These are phyloP conservation scores for Pleurotus citrinopileatus DNA, from an alignment of 768 basidiomycete species.

Conservation along the genomic window DNA sequence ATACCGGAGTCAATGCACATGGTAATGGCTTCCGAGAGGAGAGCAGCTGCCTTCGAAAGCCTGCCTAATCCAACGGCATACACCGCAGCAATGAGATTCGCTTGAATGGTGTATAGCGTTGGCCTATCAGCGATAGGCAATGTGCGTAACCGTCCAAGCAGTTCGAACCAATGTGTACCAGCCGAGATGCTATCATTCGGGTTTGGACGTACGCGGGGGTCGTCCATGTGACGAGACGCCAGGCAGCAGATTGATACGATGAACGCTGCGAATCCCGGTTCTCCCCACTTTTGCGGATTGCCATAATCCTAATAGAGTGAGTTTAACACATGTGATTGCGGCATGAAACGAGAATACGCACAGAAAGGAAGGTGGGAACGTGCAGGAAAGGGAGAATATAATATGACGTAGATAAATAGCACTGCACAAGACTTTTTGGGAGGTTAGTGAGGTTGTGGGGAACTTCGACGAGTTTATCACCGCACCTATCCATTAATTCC, in stretches of 20 bases:
- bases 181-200: slow-evolving; percentile 83
- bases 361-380: slow-evolving; percentile 82
- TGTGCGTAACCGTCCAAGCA: slow-evolving; percentile 84
- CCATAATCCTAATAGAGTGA: slow-evolving; percentile 70
- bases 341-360: slow-evolving; percentile 30
- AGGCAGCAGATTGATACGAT: slow-evolving; percentile 92
- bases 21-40: slow-evolving; percentile 85
- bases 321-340: slow-evolving; percentile 10
- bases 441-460: slow-evolving; percentile 7
- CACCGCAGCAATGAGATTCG: slow-evolving; percentile 87
- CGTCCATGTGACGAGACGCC: slow-evolving; percentile 90
- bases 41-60: slow-evolving; percentile 80
- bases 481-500: slow-evolving; percentile 90
- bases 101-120: slow-evolving; percentile 89
- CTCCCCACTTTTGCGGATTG: slow-evolving; percentile 92
- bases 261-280: slow-evolving; percentile 92
- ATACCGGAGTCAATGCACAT: slow-evolving; percentile 87
- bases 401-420: slow-evolving; percentile 89
- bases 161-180: slow-evolving; percentile 89
- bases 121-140: slow-evolving; percentile 86
- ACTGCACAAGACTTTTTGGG: slow-evolving; percentile 66
- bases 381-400: slow-evolving; percentile 92
- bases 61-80: slow-evolving; percentile 91
- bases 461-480: slow-evolving; percentile 15
- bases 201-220: slow-evolving; percentile 82